Conservation (phyloP, 225 moss, liverwort and hornwort genomes). For the Takakia lepidozioides region DNA sequence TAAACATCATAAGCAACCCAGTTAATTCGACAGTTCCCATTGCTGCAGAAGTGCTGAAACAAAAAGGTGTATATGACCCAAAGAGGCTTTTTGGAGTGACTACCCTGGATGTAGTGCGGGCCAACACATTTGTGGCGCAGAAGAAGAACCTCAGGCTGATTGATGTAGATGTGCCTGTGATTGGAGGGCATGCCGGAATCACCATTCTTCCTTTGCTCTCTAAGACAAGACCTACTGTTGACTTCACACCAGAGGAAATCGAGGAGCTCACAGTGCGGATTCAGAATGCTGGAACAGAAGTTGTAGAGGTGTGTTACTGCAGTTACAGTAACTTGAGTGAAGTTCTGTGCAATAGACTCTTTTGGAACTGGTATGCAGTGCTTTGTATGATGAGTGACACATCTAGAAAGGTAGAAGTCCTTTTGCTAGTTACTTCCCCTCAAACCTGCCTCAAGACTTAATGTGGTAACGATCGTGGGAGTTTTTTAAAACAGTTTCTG, state of each 20-base stretch:
- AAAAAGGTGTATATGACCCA: constrained; percentile 76
- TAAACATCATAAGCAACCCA: constrained; percentile 92
- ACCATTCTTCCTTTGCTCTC: constrained; percentile 97
- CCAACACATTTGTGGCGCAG: constrained; percentile 90
- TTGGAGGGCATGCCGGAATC: constrained; percentile 94
- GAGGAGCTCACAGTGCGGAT: constrained; percentile 86
- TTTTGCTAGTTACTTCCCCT: no score
- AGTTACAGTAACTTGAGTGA: background rate
- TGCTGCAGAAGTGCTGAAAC: constrained; percentile 89
- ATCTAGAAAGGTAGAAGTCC: no score
- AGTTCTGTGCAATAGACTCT: background rate
- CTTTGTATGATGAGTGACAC: no score
- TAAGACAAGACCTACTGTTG: constrained; percentile 55
- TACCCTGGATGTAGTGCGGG: constrained; percentile 93
- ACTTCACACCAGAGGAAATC: constrained; percentile 72
- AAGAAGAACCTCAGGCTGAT: constrained; percentile 62
- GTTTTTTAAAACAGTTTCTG: no score
- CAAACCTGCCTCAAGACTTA: no score
- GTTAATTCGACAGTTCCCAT: constrained; percentile 97
- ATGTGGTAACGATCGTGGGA: no score
- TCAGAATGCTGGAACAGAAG: constrained; percentile 98
- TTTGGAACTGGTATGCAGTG: no score
- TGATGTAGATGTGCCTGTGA: constrained; percentile 89
- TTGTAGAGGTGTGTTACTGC: constrained; percentile 57
- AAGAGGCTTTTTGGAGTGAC: constrained; percentile 87